Base-by-base conservation (phyloP, 768 basidiomycete species). In the Hemileccinum rubropunctum region DNA sequence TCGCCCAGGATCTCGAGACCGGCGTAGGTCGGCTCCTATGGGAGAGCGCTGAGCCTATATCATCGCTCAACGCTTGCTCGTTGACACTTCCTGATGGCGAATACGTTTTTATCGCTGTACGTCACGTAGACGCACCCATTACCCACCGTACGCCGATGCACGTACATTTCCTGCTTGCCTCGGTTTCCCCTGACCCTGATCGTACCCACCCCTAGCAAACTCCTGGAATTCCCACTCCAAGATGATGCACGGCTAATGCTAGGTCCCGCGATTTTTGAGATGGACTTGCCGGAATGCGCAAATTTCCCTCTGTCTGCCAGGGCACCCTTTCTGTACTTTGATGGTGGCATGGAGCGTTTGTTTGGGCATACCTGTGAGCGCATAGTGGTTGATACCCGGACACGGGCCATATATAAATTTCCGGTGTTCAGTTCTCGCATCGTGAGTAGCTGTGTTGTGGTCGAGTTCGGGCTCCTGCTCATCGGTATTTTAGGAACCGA, bases 1-100 rank as follows among this genome's bases (percentile, higher is more conserved):
- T 63, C 17, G 51, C 52, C 11, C 52, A 57, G 44, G 52, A 63
- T 34, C 28, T 62, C 36, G 60, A 61, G 33, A 61, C 60, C 0
- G 60, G 60, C 2, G 7, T 21, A 13, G 60, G 60, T 51, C 54
- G 50, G n/a, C 47, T 61, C 18, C 20, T 62, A 17, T 61, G 60
- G 51, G 33, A 51, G 33, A 23, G 50, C 23, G 15, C 32, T 1
- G 30, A 48, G 13, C 48, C 50, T 1, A 60, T 60, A 54, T 61
- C 59, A 11, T 60, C 59, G 4, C 41, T 60, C 23, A 35, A 34
- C 8, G 60, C 59, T 30, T 60, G 59, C 23, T 62, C 59, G 4
- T 27, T 60, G 40, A 48, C 47, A 2, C 44, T 58, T 32, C 46
- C 52, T n/a, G 56, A 62, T 38, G 30, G 48, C 10, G 52, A 52